A percentile compares a stretch with the other conserved stretches of the same genome.
Evolutionary conservation across 257 asterid genomes (phyloP).

Genomic region (Lycium barbarum): DNA sequence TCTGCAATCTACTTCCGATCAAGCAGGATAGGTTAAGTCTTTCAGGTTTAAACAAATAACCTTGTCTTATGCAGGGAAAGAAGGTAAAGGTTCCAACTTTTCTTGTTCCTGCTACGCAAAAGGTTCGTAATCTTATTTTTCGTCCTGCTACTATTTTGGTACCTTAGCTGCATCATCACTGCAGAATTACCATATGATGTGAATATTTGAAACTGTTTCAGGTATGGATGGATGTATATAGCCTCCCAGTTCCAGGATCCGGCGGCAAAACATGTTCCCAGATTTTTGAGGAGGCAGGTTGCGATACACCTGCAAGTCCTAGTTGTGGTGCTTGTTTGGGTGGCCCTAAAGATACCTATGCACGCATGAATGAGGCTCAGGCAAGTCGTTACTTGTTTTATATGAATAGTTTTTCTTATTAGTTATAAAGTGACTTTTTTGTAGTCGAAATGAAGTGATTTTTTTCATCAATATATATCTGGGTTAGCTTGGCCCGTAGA

Average conservation of each 20-base stretch:
- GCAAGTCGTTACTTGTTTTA: constrained; percentile 48
- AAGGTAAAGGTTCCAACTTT: constrained; percentile 99
- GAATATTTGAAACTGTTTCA: constrained; percentile 33
- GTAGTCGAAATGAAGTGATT: too few species aligned
- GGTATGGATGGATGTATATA: constrained; percentile 98
- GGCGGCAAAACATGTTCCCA: constrained; percentile 97
- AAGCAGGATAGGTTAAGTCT: not conserved
- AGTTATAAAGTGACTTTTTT: too few species aligned
- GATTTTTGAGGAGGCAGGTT: constrained; percentile 98
- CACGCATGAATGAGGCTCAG: constrained; percentile 93
- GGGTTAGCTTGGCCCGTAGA: too few species aligned
- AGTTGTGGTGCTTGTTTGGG: constrained; percentile 98
- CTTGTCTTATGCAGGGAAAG: constrained; percentile 49
- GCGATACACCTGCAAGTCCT: constrained; percentile 99
- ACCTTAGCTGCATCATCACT: not conserved
- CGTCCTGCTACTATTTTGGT: not conserved
- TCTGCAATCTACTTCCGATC: not conserved
- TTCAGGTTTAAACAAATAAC: not conserved
- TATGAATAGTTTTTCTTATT: not conserved
- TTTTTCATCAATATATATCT: too few species aligned
- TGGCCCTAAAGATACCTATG: constrained; percentile 94
- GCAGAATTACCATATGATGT: not conserved
- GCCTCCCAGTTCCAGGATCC: constrained; percentile 90
- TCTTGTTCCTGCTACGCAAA: constrained; percentile 98
- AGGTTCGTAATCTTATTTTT: constrained; percentile 51